These are phyloP conservation scores for Vigna angularis DNA, from an alignment of 306 rosid species.

Conservation along the genomic window DNA sequence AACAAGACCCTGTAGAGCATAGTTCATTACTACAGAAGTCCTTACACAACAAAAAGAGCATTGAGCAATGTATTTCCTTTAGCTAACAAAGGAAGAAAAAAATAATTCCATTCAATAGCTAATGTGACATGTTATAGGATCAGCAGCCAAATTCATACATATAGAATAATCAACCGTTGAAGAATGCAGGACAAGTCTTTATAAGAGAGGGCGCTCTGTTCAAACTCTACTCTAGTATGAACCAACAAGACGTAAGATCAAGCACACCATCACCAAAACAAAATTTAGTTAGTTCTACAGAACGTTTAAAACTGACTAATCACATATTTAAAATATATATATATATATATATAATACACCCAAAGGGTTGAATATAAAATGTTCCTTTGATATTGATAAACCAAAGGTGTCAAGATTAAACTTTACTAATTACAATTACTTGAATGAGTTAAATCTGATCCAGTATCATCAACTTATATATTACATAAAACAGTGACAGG, in stretches of 20 bases:
- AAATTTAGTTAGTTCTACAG: constrained; percentile 1
- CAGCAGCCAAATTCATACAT: neutral
- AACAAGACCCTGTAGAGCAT: constrained; percentile 74
- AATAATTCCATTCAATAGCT: neutral
- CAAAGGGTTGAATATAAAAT: neutral
- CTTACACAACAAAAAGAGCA: neutral
- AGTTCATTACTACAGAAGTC: constrained; percentile 31
- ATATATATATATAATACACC: too few species aligned
- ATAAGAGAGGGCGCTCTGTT: neutral
- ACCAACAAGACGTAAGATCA: neutral
- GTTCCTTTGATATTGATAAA: neutral
- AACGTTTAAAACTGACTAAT: constrained; percentile 12
- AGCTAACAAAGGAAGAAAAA: neutral
- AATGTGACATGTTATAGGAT: neutral
- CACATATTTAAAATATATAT: neutral
- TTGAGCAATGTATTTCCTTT: neutral
- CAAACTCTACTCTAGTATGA: neutral
- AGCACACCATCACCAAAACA: neutral
- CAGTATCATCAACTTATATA: neutral
- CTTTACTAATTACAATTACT: neutral
- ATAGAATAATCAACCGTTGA: neutral
- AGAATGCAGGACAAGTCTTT: neutral
- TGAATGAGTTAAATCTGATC: neutral
- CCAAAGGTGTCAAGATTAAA: neutral
- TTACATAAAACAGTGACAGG: neutral